Percentiles rank a stretch among this genome's conserved stretches.
phyloP scores from a whole-genome alignment of 2,329 filamentous ascomycete species.

The Xylaria sp. region DNA sequence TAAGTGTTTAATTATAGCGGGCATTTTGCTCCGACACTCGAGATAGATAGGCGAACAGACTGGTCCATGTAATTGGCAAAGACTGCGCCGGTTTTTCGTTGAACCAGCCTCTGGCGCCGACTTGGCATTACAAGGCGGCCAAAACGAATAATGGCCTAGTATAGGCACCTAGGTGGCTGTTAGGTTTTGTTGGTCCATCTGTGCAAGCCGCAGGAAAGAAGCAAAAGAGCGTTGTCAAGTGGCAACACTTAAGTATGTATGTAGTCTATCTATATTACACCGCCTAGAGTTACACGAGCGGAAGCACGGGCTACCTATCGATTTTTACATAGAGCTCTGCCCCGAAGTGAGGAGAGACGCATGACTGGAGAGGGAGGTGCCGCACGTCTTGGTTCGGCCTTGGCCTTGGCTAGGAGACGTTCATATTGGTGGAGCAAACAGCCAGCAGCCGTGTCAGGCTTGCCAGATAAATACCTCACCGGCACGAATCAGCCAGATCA shows the following conservation, averaged over 20 bases:
- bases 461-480: conserved; percentile 9
- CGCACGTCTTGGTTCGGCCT: neutral
- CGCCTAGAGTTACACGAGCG: neutral
- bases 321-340: neutral
- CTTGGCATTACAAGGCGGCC: neutral
- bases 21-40: conserved; percentile 22
- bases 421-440: neutral
- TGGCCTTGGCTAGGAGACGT: neutral
- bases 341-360: neutral
- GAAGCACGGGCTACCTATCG: neutral
- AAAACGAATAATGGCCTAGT: neutral
- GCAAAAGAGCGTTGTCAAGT: neutral
- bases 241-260: neutral
- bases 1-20: neutral
- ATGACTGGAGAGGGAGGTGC: neutral
- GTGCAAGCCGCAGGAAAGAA: conserved; percentile 2
- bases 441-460: neutral
- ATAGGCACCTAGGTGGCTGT: no score
- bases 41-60: neutral
- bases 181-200: conserved; percentile 6
- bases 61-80: neutral
- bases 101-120: neutral
- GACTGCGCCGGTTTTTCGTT: neutral
- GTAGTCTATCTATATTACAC: neutral
- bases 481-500: neutral